phyloP scores from a whole-genome alignment of 2,329 filamentous ascomycete species.

The Coleophoma cylindrospora region DNA sequence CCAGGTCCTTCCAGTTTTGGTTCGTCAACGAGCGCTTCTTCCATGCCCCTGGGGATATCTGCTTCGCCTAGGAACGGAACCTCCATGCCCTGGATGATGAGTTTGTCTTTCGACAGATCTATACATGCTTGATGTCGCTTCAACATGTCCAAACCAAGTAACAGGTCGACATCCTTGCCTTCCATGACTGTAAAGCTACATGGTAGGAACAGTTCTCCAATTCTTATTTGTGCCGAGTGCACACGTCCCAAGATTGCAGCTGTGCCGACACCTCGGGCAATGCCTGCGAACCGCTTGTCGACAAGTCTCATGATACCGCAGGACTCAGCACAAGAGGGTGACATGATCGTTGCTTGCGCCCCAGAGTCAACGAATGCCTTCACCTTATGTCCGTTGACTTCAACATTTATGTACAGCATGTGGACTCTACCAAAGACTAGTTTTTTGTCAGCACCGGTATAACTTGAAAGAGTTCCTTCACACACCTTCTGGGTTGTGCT shows the following conservation, averaged over 20 bases:
- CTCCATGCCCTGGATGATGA: constrained; percentile 84
- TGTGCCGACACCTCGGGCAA: constrained; percentile 90
- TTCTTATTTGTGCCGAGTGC: constrained; percentile 91
- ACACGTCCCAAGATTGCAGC: constrained; percentile 93
- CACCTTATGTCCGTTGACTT: constrained; percentile 87
- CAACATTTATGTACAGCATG: constrained; percentile 93
- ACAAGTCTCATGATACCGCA: constrained; percentile 97
- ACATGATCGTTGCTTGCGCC: constrained; percentile 98
- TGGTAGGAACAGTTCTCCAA: constrained; percentile 79
- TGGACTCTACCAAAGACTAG: constrained; percentile 89
- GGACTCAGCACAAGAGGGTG: constrained; percentile 80
- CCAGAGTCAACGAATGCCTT: constrained; percentile 97
- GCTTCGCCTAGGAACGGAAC: constrained; percentile 88
- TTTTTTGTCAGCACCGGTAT: constrained; percentile 6
- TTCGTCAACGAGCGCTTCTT: constrained; percentile 70
- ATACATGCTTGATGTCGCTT: constrained; percentile 93
- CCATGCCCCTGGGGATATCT: constrained; percentile 83
- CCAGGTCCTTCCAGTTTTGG: constrained; percentile 80
- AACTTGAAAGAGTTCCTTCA: constrained; percentile 7
- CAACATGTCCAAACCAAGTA: constrained; percentile 93
- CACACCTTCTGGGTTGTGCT: constrained; percentile 93
- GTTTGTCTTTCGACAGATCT: constrained; percentile 76
- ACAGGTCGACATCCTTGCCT: constrained; percentile 89
- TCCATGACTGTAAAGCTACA: constrained; percentile 99
- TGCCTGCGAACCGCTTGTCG: constrained; percentile 85